Evolutionary conservation across 2,329 filamentous ascomycete species (phyloP).

Genomic region (Colletotrichum sp.): DNA sequence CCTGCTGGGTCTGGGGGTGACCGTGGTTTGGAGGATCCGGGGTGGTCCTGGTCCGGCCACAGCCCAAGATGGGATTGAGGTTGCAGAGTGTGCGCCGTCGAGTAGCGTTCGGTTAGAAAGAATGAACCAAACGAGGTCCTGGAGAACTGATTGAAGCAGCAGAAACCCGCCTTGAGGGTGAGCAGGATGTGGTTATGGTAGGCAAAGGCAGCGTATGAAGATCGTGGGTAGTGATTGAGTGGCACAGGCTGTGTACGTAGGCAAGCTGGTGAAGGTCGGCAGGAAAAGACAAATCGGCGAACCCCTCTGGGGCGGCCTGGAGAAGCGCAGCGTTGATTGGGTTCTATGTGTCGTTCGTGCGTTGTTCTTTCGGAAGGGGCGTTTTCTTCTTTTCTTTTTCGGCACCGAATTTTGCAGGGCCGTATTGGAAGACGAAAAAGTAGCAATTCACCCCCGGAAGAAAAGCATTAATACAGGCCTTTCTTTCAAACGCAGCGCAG

Average conservation of each 20-base stretch:
- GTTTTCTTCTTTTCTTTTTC: neutral
- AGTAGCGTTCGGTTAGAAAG: neutral
- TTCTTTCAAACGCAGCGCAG: too few species aligned
- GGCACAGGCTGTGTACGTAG: neutral
- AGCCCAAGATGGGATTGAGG: conserved; percentile 1
- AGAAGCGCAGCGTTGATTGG: neutral
- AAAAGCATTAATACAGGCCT: too few species aligned
- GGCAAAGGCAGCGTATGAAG: neutral
- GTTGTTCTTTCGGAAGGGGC: neutral
- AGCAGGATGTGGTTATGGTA: neutral
- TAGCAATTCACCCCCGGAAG: neutral
- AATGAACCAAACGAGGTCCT: neutral
- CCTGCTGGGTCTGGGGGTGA: conserved; percentile 7
- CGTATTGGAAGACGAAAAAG: neutral
- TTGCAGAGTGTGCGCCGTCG: neutral
- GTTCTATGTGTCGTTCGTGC: neutral
- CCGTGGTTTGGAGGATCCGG: conserved; percentile 13
- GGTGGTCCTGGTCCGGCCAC: conserved; percentile 3
- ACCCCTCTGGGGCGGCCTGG: neutral
- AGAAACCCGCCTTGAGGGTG: neutral
- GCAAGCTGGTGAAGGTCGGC: neutral
- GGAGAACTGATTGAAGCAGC: neutral
- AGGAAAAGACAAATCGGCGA: neutral
- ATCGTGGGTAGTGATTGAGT: neutral
- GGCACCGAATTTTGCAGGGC: neutral